A percentile compares a stretch with the other conserved stretches of the same genome.
These are phyloP conservation scores for Zea mays DNA, from an alignment of 176 grass and related monocot species.

Conservation along the genomic window Zm-B73-REFERENCE-NAM-5.0 NC_050103.1:156678001-156678500, in stretches of 20 bases:
- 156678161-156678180: constrained; percentile 91
- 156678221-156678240: constrained; percentile 89
- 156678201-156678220: constrained; percentile 88
- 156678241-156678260: constrained; percentile 88
- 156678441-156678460: constrained; percentile 60
- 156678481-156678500: constrained; percentile 63
- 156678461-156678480: constrained; percentile 45
- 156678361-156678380: no score
- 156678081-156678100: constrained; percentile 75
- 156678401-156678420: constrained; percentile 60
- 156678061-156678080: constrained; percentile 79
- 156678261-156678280: constrained; percentile 82
- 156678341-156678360: neutral
- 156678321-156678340: neutral
- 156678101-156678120: constrained; percentile 68
- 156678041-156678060: constrained; percentile 70
- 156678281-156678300: constrained; percentile 61
- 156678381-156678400: no score
- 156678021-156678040: constrained; percentile 70
- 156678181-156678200: constrained; percentile 80
- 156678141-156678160: constrained; percentile 82
- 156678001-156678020: constrained; percentile 75
- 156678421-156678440: constrained; percentile 67
- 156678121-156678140: constrained; percentile 84
- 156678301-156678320: constrained; percentile 18